Evolutionary conservation across 2,329 filamentous ascomycete genomes (phyloP).

Genomic region (Trichoderma simmonsii): DNA sequence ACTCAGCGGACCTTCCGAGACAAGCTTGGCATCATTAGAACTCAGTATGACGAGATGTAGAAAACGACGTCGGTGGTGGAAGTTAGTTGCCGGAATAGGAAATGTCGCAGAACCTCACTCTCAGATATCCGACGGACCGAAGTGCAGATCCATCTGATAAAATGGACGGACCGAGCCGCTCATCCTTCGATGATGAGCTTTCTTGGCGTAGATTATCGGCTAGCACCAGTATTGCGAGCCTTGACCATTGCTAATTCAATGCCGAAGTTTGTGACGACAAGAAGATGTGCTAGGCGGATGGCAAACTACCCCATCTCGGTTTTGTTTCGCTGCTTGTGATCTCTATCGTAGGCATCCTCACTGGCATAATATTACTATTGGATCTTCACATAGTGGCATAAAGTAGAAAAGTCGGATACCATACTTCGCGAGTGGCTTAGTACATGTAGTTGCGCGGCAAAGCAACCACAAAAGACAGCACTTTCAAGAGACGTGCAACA

Average conservation of each 20-base stretch:
- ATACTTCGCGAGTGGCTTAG: background rate
- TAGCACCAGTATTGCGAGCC: background rate
- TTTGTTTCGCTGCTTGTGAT: background rate
- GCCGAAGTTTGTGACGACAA: background rate
- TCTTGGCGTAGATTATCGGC: background rate
- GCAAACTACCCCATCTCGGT: background rate
- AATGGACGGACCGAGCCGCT: background rate
- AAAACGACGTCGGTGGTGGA: too few species aligned
- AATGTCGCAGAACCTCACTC: background rate
- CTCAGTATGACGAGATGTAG: too few species aligned
- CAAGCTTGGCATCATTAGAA: background rate
- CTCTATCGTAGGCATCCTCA: background rate
- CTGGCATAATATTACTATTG: rapidly evolving
- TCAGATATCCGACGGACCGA: background rate
- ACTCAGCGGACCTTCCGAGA: background rate
- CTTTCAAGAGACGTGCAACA: background rate
- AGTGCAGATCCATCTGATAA: background rate
- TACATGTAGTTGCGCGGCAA: background rate
- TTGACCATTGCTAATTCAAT: background rate
- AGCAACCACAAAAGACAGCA: background rate
- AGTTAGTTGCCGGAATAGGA: background rate
- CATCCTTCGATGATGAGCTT: background rate
- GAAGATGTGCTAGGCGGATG: background rate
- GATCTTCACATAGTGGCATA: background rate
- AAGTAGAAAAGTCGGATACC: background rate